Evolutionary conservation across 352 stramenopile genomes (phyloP), one percentile per base, ranked within the genome.

Genomic region (Pseudoperonospora humuli): DNA sequence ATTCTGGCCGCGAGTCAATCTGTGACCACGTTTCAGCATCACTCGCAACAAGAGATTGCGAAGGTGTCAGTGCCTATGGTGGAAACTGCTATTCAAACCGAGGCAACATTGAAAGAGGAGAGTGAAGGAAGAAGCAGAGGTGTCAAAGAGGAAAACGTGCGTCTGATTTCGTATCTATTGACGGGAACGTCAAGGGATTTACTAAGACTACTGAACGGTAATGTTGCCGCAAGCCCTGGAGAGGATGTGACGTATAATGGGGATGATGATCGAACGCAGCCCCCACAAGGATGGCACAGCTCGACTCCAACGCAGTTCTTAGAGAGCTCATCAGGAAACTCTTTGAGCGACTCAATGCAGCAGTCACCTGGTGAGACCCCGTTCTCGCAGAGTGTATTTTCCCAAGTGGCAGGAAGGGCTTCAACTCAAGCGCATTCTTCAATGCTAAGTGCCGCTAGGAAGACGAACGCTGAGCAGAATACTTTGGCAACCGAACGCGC

Each of bases 351-450:
- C 24, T 69, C 60, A 32, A 53, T 69, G 41, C 50, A 45, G 24
- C 49, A 62, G 11, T 62, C 50, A 5, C 18, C 45, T 3, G 25
- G 31, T 26, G 51, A 42, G 10, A 14, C 60, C 5, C 41, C n/a
- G 8, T 67, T 76, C 29, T 80, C 70, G 0, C 70, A 80, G 24
- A 83, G 66, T 45, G 69, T 83, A 7, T 79, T 83, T 45, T 80
- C 70, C 2, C 70, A 83, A 41, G 35, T 78, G 14, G 53, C 57
- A 2, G 65, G 41, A 2, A 69, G 59, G n/a, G 48, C 65, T 7
- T 57, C 50, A n/a, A 55, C 50, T 9, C 62, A 74, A 43, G 59
- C 52, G 0, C 61, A 67, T 19, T 55, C 68, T 6, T 76, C 63
- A 10, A 32, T 76, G n/a, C 34, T 61, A 7, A 70, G 45, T 38